Evolutionary conservation across 768 basidiomycete genomes (phyloP), one percentile per base, ranked within the genome.

Genomic region (Calocybe indica): DNA sequence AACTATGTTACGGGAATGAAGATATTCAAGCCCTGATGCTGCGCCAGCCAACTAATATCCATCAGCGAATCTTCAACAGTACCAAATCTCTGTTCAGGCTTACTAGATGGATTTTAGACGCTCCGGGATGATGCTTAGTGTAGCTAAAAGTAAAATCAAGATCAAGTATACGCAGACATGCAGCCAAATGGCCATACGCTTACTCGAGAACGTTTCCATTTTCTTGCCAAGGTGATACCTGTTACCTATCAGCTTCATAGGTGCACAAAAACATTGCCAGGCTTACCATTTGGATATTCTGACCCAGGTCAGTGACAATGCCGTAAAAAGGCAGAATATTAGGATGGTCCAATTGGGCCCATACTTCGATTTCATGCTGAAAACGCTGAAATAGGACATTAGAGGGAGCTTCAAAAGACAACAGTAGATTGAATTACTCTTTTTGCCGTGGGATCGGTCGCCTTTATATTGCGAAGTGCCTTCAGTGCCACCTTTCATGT

Each of bases 151-250:
- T 11, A 46, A 11, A 37, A 15, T 32, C 7, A 7, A 32, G 15
- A n/a, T 15, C 5, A 46, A 15, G 2, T 32, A 14, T 30, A 10
- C 10, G 30, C 36, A 33, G 33, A 5, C 10, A 11, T 38, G 40
- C 28, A 40, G 14, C 5, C 14, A 43, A 36, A 28, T 15, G 29
- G 38, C 3, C 1, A 41, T 13, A 14, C 22, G 54, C 69, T 47
- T 53, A 78, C 80, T 74, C 71, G 1, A 75, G 64, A 13, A 79
- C 72, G 55, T 82, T 76, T 37, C 78, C 79, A 53, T 79, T 72
- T 33, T 71, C 67, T 63, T 80, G 79, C 81, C 81, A 83, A 5
- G 80, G 77, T 7, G 80, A 80, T 31, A 83, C 78, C 79, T 80
- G 42, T 8, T 33, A 33, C 13, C 28, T 44, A 22, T 10, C 44